Percentiles rank a stretch among this genome's conserved stretches.
phyloP scores from a whole-genome alignment of 1,139 yeast genomes.

The Scheffersomyces insectosa region DNA sequence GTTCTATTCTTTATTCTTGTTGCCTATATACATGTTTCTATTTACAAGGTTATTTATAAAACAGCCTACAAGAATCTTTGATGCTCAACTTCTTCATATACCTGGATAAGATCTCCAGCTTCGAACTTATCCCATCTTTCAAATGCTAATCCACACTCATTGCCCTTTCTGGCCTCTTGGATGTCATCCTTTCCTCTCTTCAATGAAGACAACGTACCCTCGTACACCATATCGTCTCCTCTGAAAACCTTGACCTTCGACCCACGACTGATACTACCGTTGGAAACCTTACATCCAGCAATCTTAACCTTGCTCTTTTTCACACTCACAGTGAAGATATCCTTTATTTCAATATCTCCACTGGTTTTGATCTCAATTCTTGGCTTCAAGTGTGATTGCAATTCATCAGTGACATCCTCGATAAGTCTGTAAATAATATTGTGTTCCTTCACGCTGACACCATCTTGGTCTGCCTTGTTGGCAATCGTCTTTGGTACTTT shows the following conservation, averaged over 20 bases:
- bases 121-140: constrained; percentile 69
- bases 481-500: constrained; percentile 66
- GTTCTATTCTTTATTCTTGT: background rate
- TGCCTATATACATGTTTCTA: constrained; percentile 1
- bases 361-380: constrained; percentile 64
- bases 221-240: constrained; percentile 52
- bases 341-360: constrained; percentile 71
- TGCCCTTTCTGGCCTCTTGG: constrained; percentile 75
- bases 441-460: constrained; percentile 65
- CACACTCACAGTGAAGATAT: constrained; percentile 66
- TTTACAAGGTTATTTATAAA: constrained; percentile 3
- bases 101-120: constrained; percentile 75
- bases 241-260: constrained; percentile 67
- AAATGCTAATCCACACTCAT: constrained; percentile 86
- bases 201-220: constrained; percentile 71
- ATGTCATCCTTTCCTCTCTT: constrained; percentile 85
- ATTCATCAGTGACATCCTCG: constrained; percentile 73
- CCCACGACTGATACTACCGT: constrained; percentile 65
- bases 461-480: constrained; percentile 57
- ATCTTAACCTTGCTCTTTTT: constrained; percentile 47
- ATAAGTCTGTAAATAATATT: constrained; percentile 85
- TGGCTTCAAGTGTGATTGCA: constrained; percentile 66
- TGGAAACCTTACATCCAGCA: constrained; percentile 87
- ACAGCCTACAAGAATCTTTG: constrained; percentile 59
- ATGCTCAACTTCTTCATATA: constrained; percentile 68